These are phyloP conservation scores for Talaromyces atroroseus DNA, from an alignment of 2,329 filamentous ascomycete genomes.

Conservation along the genomic window DNA sequence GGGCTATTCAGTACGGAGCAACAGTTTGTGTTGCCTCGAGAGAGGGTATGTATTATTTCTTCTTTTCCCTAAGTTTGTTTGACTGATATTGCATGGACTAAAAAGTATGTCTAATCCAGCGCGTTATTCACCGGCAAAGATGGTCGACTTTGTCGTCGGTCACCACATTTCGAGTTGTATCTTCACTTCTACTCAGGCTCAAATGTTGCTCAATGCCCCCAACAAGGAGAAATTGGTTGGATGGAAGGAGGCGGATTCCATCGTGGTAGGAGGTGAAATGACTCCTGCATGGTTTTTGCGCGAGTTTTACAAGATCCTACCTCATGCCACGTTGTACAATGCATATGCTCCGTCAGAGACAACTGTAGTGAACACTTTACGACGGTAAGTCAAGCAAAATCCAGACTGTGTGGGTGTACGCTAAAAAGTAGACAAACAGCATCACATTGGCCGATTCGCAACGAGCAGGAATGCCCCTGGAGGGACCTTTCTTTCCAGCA, in stretches of 20 bases:
- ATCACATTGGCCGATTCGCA: not conserved
- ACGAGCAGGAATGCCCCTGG: slow-evolving; percentile 8
- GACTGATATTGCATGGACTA: not conserved
- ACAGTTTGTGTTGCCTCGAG: slow-evolving; percentile 3
- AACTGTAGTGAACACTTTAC: slow-evolving; percentile 1
- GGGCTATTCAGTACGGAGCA: not conserved
- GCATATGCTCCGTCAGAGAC: slow-evolving; percentile 5
- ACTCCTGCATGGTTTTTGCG: slow-evolving; percentile 2
- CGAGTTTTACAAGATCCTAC: slow-evolving; percentile 4
- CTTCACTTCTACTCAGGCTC: not conserved
- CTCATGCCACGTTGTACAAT: slow-evolving; percentile 2
- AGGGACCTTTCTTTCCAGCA: slow-evolving; percentile 29
- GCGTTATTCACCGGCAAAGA: slow-evolving; percentile 4
- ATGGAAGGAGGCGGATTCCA: not conserved
- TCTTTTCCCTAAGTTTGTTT: not conserved
- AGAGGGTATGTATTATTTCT: not conserved
- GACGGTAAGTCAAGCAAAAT: slow-evolving; percentile 1
- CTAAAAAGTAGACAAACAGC: no score
- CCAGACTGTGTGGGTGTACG: no score
- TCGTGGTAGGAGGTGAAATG: not conserved
- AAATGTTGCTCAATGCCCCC: not conserved
- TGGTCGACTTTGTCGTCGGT: slow-evolving; percentile 2
- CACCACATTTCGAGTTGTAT: slow-evolving; percentile 1
- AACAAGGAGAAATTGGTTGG: not conserved
- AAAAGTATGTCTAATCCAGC: not conserved